Base-by-base conservation (phyloP, 768 basidiomycete species). In the Mrakia gelida region DNA sequence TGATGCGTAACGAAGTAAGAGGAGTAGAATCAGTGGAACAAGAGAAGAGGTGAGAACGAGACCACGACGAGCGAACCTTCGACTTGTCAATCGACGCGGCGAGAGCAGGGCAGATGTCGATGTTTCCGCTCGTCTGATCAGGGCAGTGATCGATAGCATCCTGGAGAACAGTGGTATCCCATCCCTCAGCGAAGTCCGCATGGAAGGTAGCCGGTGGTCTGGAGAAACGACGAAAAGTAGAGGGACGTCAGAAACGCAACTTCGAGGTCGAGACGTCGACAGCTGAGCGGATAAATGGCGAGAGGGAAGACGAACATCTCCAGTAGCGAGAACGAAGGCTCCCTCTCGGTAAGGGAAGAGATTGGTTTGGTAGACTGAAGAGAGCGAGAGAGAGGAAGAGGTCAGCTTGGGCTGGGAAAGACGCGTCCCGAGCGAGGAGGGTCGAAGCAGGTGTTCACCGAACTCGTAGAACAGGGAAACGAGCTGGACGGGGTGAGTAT, bases 401-500 rank as follows among this genome's bases (percentile, higher is more conserved):
- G 81, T 80, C 80, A 83, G 16, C 82, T 82, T 13, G 81, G 81
- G 71, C 76, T 75, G 38, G 78, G 71, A 56, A 59, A 80, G 72
- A 80, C 78, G 82, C 82, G 82, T 81, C 73, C 83, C 28, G 84
- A 82, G 82, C 83, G 83, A 54, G 83, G 81, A 49, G 81, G 80
- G 38, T 82, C 81, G 38, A 38, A 38, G 38, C 38, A 8, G 4
- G 6, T 80, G 54, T 80, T 78, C 84, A 80, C 84, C 82, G 80
- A 84, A 84, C 78, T 85, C 84, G 83, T 84, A 85, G 81, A 85
- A 85, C 26, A 85, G 81, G 32, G 82, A 82, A 54, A 83, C 82
- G 32, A 84, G 80, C 79, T 82, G 82, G 26, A 78, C 82, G 7
- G 83, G 84, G 78, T 85, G 75, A 18, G 75, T 59, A 7, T 65